Evolutionary conservation across 2,329 filamentous ascomycete genomes (phyloP), one percentile per base, ranked within the genome.

Genomic region (Fusarium newnesense): DNA sequence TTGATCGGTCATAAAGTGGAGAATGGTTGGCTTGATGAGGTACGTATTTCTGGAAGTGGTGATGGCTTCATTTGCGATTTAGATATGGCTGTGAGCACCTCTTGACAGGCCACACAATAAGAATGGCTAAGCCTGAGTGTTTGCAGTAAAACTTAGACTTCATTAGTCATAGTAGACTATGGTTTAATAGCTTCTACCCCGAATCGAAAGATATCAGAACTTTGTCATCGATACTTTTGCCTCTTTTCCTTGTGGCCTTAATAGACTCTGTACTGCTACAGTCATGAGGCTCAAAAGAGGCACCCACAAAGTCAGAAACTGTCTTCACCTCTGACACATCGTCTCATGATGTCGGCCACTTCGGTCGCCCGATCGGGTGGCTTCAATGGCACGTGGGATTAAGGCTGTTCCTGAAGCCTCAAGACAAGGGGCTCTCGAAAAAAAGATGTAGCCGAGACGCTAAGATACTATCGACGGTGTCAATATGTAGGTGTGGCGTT

Each of bases 331-430:
- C 56, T 49, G 16, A 28, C 36, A 34, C 21, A 56, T 59, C 44
- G 53, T 50, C 37, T 46, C 64, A 69, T 59, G 15, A 44, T 13
- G 46, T 36, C 49, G 53, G 70, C 49, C 36, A 47, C 40, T 67
- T 76, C 75, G 74, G 75, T 76, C 70, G 63, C 72, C 59, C 52
- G 63, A 76, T 76, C 64, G 56, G 72, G 74, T 46, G 66, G 44
- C 52, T 64, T 43, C 32, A 24, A 52, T 36, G 36, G 24, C 73
- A 76, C 74, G 74, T 76, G 74, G 69, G 67, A 70, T 56, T 42
- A 34, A 26, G 46, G 16, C 37, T 40, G 61, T 56, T 34, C 49
- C 40, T 64, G 57, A 63, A 57, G 64, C 43, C 30, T 24, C 34
- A 52, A 52, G 54, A 47, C 58, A 56, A 36, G 28, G 63, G 39